phyloP scores from a whole-genome alignment of 352 stramenopile genomes.

The Phytophthora ohioensis region DNA sequence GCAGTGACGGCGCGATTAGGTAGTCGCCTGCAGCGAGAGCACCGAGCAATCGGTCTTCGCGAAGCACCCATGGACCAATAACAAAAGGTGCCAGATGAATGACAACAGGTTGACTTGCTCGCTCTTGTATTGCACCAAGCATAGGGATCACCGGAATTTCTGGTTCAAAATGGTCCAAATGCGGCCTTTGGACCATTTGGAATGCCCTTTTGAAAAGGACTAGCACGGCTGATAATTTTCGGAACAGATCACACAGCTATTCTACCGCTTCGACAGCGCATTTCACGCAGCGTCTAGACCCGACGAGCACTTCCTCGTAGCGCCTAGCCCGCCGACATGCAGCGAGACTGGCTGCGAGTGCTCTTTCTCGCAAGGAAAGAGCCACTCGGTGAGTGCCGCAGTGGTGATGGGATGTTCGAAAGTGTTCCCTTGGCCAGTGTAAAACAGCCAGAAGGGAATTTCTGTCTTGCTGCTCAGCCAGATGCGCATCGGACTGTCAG shows the following conservation, averaged over 20 bases:
- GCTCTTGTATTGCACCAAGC: too few species aligned
- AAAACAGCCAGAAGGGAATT: not conserved
- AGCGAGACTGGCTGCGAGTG: not conserved
- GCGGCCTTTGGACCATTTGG: too few species aligned
- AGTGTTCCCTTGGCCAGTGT: not conserved
- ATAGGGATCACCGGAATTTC: too few species aligned
- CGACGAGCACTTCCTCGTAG: not conserved
- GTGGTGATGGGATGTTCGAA: constrained; percentile 26
- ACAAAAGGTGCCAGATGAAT: too few species aligned
- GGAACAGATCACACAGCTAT: constrained; percentile 7
- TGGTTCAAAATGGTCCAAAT: constrained; percentile 4
- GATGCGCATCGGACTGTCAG: not conserved
- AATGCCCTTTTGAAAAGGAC: constrained; percentile 1
- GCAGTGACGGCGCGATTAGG: too few species aligned
- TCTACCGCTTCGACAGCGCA: not conserved
- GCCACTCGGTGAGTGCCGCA: constrained; percentile 8
- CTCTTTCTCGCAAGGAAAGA: constrained; percentile 2
- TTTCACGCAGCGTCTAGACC: not conserved
- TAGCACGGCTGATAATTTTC: not conserved
- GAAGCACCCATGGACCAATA: too few species aligned
- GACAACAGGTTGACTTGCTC: too few species aligned
- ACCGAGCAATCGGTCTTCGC: too few species aligned
- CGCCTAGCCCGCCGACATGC: too few species aligned
- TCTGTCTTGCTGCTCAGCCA: not conserved
- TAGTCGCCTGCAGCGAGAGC: too few species aligned